Conservation (phyloP, 805 yeast species). For the Candida easanensis region DNA sequence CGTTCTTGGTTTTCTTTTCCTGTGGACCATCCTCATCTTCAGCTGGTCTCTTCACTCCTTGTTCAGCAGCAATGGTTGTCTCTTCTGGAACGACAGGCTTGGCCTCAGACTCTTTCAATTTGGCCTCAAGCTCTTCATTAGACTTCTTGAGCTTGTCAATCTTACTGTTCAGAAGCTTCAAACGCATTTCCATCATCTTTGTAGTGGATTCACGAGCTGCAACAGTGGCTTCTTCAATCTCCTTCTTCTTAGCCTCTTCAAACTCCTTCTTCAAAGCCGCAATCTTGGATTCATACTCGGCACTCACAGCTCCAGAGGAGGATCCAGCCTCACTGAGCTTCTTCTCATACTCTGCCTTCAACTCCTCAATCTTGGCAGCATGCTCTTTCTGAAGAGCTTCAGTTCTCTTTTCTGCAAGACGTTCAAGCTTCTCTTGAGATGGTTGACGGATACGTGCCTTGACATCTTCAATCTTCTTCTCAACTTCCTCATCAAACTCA, state of each 20-base stretch:
- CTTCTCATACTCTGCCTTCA: conserved; percentile 29
- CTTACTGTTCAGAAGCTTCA: conserved; percentile 41
- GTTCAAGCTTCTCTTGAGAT: conserved; percentile 33
- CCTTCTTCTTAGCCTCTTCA: conserved; percentile 21
- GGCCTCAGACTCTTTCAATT: not conserved
- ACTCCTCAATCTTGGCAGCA: conserved; percentile 27
- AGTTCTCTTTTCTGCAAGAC: conserved; percentile 26
- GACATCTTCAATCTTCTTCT: conserved; percentile 22
- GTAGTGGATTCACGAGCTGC: conserved; percentile 27
- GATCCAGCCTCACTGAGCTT: conserved; percentile 24
- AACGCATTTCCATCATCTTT: conserved; percentile 36
- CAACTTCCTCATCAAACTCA: conserved; percentile 26
- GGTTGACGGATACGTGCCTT: conserved; percentile 35
- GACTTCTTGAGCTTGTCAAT: conserved; percentile 35
- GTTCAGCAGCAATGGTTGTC: conserved; percentile 5
- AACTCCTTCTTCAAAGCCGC: conserved; percentile 30
- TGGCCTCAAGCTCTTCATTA: conserved; percentile 33
- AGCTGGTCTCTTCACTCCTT: conserved; percentile 25
- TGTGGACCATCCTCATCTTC: conserved; percentile 30
- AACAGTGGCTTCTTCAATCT: conserved; percentile 18
- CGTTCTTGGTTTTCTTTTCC: conserved; percentile 26
- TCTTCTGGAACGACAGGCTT: not conserved
- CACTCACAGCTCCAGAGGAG: conserved; percentile 13
- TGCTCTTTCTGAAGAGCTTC: conserved; percentile 27
- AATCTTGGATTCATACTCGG: conserved; percentile 32